Evolutionary conservation across 2,329 filamentous ascomycete species (phyloP), one percentile per base, ranked within the genome.

Genomic region (Fusarium equiseti): DNA sequence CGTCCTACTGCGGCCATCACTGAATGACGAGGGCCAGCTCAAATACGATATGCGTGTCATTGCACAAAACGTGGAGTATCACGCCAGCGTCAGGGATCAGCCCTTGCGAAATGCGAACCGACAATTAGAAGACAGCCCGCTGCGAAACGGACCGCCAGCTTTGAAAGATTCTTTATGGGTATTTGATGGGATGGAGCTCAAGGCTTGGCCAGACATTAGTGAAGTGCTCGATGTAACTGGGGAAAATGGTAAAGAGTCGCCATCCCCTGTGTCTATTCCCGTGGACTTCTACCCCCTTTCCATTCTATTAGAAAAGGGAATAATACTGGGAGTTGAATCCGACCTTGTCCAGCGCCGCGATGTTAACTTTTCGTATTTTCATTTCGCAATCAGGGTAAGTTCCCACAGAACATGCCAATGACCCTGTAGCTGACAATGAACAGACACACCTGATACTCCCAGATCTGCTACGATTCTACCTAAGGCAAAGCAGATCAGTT

Each of bases 41-140:
- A 98, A 98, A 82, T 99, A 99, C 77, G 95, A 98, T 77, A 99
- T 99, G 96, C 92, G 95, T 12, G 92, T 98, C 63, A 92, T 99
- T 77, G 94, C 95, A 15, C 94, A 98, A 75, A 97, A 97, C 75
- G 94, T 98, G 43, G 96, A 99, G 79, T 98, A 96, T 76, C 98
- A 97, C 78, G 91, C 91, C 57, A 89, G 96, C 74, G 97, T 97
- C 89, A 90, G 95, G 70, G 96, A 99, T 77, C 92, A 97, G 75
- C 89, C 89, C 9, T 51, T 80, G 71, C 72, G 81, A 68, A 82
- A 74, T 63, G 73, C 64, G 65, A 82, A 64, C 31, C 70, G 74
- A 24, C 69, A 69, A 35, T 70, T 68, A 7, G 76, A 79, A 45
- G 75, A 76, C 20, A 49, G 59, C 5, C 45, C 72, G 7, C 29